Evolutionary conservation across 345 rosid genomes (phyloP), one percentile per base, ranked within the genome.

Genomic region (Acer campestre): DNA sequence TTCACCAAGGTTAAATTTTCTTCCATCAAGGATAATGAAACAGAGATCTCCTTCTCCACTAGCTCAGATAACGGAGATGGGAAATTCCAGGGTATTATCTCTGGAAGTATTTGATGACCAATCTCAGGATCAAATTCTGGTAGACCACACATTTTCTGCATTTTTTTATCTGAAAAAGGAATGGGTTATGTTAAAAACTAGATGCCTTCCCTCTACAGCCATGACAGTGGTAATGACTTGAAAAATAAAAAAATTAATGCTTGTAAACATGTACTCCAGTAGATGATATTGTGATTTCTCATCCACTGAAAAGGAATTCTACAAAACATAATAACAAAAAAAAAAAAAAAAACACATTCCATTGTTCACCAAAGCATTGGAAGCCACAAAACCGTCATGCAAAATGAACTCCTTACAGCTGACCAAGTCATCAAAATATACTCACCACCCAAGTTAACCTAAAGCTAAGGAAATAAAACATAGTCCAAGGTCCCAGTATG

Each of bases 61-160:
- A 89, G 82, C 85, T 88, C 94, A 74, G 97, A 89, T 78, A 96
- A 78, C 53, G 81, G 87, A 72, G 95, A 96, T 71, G 95, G 98
- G 74, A 90, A 89, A 74, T 59, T 85, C 90, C 92, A 92, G 22
- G 93, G 85, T 55, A 92, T 84, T 65, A 90, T 75, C 82, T 85
- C 82, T 75, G 94, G 98, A 74, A 94, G 85, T 65, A 89, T 61
- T 64, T 46, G 69, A 80, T 96, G 93, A 56, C 85, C 86, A 82
- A 81, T 87, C 40, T 91, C 92, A 56, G 79, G 88, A 80, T 89
- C 89, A 84, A 92, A 89, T 69, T 85, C 77, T 75, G 80, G 77
- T 58, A 76, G 80, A 71, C 70, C 61, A 58, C 73, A 74, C 10
- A 75, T 64, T 79, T 55, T 83, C 63, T 16, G 67, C 29, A 48